Conservation (phyloP, 441 rosid species). For the Codiaeum variegatum region DNA sequence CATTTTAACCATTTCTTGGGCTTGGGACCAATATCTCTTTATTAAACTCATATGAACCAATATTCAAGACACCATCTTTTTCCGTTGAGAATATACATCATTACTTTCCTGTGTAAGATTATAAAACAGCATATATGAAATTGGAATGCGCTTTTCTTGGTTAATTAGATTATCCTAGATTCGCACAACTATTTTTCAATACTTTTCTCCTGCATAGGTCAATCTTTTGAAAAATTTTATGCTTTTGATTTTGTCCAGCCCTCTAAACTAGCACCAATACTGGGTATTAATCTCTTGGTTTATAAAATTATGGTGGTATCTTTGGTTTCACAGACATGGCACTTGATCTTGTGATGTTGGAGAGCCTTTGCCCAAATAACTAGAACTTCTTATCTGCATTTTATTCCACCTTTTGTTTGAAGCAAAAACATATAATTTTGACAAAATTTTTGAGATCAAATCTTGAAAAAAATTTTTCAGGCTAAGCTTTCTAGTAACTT, state of each 20-base stretch:
- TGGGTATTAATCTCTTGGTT: slow-evolving; percentile 8
- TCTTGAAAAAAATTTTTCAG: too few relatives aligned
- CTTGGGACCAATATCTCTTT: too few relatives aligned
- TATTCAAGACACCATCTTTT: too few relatives aligned
- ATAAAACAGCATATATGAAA: slow-evolving; percentile 95
- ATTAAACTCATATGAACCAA: too few relatives aligned
- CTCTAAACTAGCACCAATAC: slow-evolving; percentile 1
- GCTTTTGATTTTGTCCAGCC: slow-evolving; percentile 9
- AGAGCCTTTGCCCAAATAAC: slow-evolving; percentile 96
- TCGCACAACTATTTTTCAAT: slow-evolving; percentile 60
- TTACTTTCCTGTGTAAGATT: too few relatives aligned
- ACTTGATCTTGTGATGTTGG: slow-evolving; percentile 99
- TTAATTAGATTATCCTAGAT: slow-evolving; percentile 70
- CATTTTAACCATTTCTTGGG: too few relatives aligned
- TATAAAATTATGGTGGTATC: slow-evolving; percentile 10
- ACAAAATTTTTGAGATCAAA: too few relatives aligned
- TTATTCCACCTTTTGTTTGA: too few relatives aligned
- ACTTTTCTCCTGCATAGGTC: slow-evolving; percentile 57
- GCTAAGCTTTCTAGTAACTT: too few relatives aligned
- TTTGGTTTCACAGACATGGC: slow-evolving; percentile 76
- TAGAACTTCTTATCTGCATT: slow-evolving; percentile 26
- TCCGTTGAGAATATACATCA: too few relatives aligned
- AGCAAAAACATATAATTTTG: too few relatives aligned
- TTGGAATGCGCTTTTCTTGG: slow-evolving; percentile 77
- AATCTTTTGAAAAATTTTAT: slow-evolving; percentile 6